These are phyloP conservation scores for Globisporangium nodosum DNA, from an alignment of 352 stramenopile species.

Conservation along the genomic window DNA sequence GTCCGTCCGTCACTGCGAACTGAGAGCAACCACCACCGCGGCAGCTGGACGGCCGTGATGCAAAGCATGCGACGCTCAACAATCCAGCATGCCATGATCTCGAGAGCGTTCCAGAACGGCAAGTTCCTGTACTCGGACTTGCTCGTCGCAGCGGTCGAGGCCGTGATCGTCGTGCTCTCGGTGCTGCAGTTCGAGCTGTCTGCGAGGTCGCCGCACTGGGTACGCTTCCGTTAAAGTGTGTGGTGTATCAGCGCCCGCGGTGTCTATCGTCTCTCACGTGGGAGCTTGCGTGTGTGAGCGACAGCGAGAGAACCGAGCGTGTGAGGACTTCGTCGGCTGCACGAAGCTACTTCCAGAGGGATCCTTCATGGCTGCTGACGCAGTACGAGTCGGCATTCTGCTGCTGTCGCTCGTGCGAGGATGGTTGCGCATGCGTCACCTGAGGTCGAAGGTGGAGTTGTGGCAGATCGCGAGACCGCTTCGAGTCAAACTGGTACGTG, in stretches of 20 bases:
- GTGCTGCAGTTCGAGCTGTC: conserved; percentile 12
- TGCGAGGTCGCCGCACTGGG: conserved; percentile 5
- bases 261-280: background rate
- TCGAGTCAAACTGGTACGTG: conserved; percentile 3
- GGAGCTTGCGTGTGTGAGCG: background rate
- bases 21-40: background rate
- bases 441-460: conserved; percentile 1
- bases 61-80: conserved; percentile 1
- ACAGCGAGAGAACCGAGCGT: conserved; percentile 47
- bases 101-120: conserved; percentile 1
- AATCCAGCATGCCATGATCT: conserved; percentile 4
- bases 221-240: background rate
- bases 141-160: conserved; percentile 3
- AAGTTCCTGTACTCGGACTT: background rate
- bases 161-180: conserved; percentile 6
- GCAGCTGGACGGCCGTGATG: conserved; percentile 3
- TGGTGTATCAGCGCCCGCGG: no score
- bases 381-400: conserved; percentile 20
- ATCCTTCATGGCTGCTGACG: conserved; percentile 31
- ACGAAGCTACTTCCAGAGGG: conserved; percentile 26
- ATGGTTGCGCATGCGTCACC: conserved; percentile 22
- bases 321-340: conserved; percentile 19
- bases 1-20: background rate
- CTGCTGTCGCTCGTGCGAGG: conserved; percentile 13
- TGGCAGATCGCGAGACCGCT: background rate